Conservation (phyloP, 257 asterid genomes). For the Datura wrightii region DNA sequence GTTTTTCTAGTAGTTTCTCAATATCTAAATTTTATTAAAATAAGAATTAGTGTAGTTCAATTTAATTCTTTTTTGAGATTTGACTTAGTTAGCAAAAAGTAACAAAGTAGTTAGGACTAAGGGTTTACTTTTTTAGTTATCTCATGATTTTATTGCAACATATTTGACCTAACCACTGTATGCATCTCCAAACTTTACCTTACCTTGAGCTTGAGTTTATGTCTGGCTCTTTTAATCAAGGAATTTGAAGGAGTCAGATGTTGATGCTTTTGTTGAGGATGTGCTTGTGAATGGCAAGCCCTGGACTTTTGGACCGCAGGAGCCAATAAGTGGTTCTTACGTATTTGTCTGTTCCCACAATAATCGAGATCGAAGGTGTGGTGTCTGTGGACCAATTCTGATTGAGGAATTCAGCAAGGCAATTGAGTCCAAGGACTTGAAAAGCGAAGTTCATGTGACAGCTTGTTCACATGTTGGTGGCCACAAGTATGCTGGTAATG, state of each 20-base stretch:
- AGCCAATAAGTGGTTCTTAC: conserved; percentile 73
- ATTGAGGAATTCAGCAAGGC: conserved; percentile 78
- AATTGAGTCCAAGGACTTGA: conserved; percentile 62
- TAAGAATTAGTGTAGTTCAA: background rate
- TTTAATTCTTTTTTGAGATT: background rate
- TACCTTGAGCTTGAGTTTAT: conserved; percentile 8
- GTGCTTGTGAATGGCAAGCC: conserved; percentile 81
- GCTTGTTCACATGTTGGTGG: conserved; percentile 99
- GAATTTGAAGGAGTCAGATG: conserved; percentile 74
- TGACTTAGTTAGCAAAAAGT: background rate
- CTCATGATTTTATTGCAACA: conserved; percentile 2
- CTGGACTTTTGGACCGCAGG: conserved; percentile 71
- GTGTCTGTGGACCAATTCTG: conserved; percentile 94
- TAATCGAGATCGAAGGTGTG: conserved; percentile 84
- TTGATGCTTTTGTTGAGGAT: conserved; percentile 80
- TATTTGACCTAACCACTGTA: background rate
- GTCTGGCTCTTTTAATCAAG: conserved; percentile 45
- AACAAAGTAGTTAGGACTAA: background rate
- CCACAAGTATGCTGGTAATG: conserved; percentile 97
- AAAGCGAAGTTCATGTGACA: conserved; percentile 60
- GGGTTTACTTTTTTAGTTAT: background rate
- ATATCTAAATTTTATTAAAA: background rate
- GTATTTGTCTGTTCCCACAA: conserved; percentile 95
- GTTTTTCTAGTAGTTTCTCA: background rate
- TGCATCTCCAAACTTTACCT: conserved; percentile 13